Evolutionary conservation across 306 rosid species (phyloP).

Genomic region (Castanea crenata): DNA sequence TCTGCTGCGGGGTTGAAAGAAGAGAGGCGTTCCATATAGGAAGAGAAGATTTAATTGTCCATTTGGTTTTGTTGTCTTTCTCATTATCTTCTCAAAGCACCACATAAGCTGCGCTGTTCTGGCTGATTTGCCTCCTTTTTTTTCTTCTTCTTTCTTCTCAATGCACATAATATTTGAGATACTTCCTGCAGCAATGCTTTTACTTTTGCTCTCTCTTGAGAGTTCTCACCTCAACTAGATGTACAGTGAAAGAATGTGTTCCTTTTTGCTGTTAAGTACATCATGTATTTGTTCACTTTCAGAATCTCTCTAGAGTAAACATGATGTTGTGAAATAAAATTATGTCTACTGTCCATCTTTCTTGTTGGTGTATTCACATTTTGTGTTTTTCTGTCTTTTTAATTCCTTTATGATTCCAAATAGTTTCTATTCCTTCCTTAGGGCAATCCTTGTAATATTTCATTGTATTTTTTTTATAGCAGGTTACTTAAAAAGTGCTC

Average conservation of each 20-base stretch:
- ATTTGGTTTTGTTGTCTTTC: background rate
- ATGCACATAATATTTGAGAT: background rate
- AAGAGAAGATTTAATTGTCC: background rate
- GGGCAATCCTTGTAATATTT: background rate
- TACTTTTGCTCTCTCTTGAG: background rate
- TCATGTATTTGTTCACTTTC: background rate
- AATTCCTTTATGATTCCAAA: too few relatives aligned
- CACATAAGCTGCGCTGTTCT: background rate
- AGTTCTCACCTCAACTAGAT: background rate
- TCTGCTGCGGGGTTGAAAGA: slow-evolving; percentile 36
- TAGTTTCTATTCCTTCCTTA: background rate
- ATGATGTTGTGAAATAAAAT: background rate
- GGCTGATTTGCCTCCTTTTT: background rate
- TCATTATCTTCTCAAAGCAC: background rate
- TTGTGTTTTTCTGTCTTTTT: background rate
- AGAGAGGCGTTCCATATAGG: slow-evolving; percentile 26
- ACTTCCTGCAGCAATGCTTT: background rate
- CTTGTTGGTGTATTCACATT: background rate
- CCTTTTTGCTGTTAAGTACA: background rate
- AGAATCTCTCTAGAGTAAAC: background rate
- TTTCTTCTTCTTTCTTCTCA: background rate
- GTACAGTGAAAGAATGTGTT: background rate
- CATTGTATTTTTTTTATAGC: background rate
- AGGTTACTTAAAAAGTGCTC: background rate
- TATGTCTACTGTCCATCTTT: background rate